These are phyloP conservation scores for Aspergillus proliferans DNA, from an alignment of 2,329 filamentous ascomycete species.

Conservation along the genomic window DNA sequence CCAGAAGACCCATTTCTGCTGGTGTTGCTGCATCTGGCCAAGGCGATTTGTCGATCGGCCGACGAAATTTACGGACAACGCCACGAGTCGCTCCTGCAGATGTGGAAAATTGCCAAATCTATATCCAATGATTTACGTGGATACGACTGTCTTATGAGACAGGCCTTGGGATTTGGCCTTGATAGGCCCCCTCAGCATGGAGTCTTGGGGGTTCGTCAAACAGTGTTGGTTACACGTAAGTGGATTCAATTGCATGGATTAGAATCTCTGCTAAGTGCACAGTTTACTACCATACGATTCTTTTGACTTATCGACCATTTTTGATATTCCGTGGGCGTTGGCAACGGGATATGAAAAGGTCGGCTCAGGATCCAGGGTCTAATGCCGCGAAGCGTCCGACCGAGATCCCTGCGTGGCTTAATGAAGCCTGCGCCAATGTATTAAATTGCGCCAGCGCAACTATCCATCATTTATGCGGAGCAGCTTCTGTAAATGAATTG, in stretches of 20 bases:
- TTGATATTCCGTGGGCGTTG: slow-evolving; percentile 40
- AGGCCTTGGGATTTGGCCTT: slow-evolving; percentile 28
- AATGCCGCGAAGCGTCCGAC: slow-evolving; percentile 12
- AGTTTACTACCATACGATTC: slow-evolving; percentile 42
- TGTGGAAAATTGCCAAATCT: slow-evolving; percentile 31
- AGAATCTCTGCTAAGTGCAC: not conserved
- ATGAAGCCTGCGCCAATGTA: slow-evolving; percentile 40
- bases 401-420: slow-evolving; percentile 34
- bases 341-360: slow-evolving; percentile 25
- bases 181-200: slow-evolving; percentile 33
- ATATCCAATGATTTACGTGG: slow-evolving; percentile 25
- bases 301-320: slow-evolving; percentile 42
- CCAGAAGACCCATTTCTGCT: slow-evolving; percentile 36
- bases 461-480: slow-evolving; percentile 37
- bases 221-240: slow-evolving; percentile 37
- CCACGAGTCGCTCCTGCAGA: slow-evolving; percentile 34
- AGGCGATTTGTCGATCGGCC: slow-evolving; percentile 37
- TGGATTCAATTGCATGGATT: not conserved
- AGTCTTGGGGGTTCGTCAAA: slow-evolving; percentile 36
- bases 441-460: slow-evolving; percentile 37
- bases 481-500: slow-evolving; percentile 35
- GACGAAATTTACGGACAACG: slow-evolving; percentile 37
- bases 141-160: slow-evolving; percentile 21
- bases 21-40: slow-evolving; percentile 31
- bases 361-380: slow-evolving; percentile 4